Percentiles rank a stretch among this genome's conserved stretches.
phyloP scores from a whole-genome alignment of 805 yeast species.

The Starmerella bombicola region DNA sequence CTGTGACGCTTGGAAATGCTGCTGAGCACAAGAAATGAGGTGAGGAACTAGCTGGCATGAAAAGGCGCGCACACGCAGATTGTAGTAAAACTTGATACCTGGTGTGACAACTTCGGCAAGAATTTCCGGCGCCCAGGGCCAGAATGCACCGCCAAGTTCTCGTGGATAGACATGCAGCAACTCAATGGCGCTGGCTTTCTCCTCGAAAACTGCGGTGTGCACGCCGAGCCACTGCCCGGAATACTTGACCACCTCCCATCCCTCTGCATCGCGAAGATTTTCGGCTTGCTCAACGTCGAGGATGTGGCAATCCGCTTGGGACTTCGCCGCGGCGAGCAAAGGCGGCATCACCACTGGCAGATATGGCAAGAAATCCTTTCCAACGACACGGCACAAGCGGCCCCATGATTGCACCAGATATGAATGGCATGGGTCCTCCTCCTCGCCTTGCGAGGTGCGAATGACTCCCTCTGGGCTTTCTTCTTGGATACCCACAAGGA shows the following conservation, averaged over 20 bases:
- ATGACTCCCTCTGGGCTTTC: constrained; percentile 17
- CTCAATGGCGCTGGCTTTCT: constrained; percentile 86
- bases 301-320: constrained; percentile 76
- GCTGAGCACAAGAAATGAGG: constrained; percentile 50
- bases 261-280: constrained; percentile 72
- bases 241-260: constrained; percentile 87
- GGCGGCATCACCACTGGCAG: constrained; percentile 81
- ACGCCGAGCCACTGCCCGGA: constrained; percentile 90
- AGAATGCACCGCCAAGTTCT: constrained; percentile 68
- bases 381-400: constrained; percentile 74
- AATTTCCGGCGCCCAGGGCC: constrained; percentile 68
- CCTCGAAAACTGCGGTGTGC: constrained; percentile 88
- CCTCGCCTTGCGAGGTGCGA: constrained; percentile 23
- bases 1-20: no score
- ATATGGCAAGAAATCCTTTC: constrained; percentile 73
- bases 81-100: constrained; percentile 78
- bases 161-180: constrained; percentile 72
- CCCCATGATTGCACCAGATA: constrained; percentile 95
- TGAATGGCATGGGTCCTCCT: constrained; percentile 80
- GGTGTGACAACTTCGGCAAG: constrained; percentile 72
- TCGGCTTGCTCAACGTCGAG: constrained; percentile 80
- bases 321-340: constrained; percentile 71
- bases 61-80: constrained; percentile 88
- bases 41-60: constrained; percentile 78
- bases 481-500: constrained; percentile 58